phyloP scores from a whole-genome alignment of 208 protist genomes.

The Trypanosoma boissoni region DNA sequence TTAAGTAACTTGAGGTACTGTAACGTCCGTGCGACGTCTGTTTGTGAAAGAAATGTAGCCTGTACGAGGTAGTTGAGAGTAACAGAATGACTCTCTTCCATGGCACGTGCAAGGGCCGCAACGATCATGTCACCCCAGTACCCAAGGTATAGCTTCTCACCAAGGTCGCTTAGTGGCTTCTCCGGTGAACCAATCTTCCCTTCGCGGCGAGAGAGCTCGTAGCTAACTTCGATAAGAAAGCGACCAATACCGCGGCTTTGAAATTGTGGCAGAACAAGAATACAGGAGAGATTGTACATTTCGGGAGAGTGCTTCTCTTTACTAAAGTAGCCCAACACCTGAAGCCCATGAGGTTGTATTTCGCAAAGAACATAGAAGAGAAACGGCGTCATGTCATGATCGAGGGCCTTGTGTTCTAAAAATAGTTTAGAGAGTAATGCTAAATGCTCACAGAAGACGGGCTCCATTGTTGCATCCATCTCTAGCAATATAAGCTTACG shows the following conservation, averaged over 20 bases:
- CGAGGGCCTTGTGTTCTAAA: constrained; percentile 99
- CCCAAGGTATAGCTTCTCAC: constrained; percentile 90
- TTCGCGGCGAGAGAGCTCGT: constrained; percentile 97
- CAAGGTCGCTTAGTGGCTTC: constrained; percentile 99
- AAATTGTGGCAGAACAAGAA: constrained; percentile 97
- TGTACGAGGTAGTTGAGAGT: constrained; percentile 81
- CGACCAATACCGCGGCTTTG: constrained; percentile 97
- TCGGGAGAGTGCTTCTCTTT: constrained; percentile 97
- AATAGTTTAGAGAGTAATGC: constrained; percentile 99
- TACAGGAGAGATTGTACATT: constrained; percentile 99
- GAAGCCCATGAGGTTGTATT: constrained; percentile 90
- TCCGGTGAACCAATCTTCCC: constrained; percentile 97
- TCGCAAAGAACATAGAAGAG: constrained; percentile 98
- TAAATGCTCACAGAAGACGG: constrained; percentile 98
- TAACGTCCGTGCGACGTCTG: constrained; percentile 70
- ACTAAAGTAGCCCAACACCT: constrained; percentile 99
- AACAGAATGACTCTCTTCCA: constrained; percentile 73
- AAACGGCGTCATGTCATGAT: constrained; percentile 99
- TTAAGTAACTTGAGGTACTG: constrained; percentile 61
- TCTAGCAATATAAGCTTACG: constrained; percentile 94
- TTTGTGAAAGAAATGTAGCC: constrained; percentile 73
- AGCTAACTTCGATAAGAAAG: constrained; percentile 98
- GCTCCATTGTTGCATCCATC: constrained; percentile 95
- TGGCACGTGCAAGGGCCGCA: constrained; percentile 57
- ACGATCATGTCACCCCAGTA: constrained; percentile 95